Conservation (phyloP, 2,329 filamentous ascomycete genomes). For the Didymella segeticola region DNA sequence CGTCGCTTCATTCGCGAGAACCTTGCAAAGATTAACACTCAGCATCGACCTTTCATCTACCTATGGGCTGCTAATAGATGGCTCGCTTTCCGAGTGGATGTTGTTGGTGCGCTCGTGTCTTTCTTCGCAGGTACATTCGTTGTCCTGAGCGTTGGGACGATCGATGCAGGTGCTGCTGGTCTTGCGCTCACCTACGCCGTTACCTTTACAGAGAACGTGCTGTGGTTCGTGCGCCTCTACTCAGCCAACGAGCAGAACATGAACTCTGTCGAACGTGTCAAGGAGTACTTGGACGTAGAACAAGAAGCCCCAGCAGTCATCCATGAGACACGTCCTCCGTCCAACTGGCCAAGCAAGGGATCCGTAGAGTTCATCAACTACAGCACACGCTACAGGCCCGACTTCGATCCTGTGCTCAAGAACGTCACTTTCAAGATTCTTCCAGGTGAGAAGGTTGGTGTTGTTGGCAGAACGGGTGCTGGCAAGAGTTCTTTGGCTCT, state of each 20-base stretch:
- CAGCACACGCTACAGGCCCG: constrained; percentile 84
- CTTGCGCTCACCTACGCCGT: constrained; percentile 95
- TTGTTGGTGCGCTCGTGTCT: constrained; percentile 86
- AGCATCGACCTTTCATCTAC: constrained; percentile 93
- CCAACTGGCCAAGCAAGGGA: constrained; percentile 85
- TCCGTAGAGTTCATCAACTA: constrained; percentile 88
- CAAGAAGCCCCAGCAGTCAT: constrained; percentile 85
- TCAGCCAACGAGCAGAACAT: constrained; percentile 98
- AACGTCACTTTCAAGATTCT: constrained; percentile 85
- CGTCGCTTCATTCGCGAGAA: constrained; percentile 94
- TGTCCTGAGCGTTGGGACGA: constrained; percentile 78
- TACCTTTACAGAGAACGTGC: constrained; percentile 93
- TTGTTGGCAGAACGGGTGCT: constrained; percentile 93
- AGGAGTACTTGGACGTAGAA: constrained; percentile 95
- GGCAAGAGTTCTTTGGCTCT: constrained; percentile 95
- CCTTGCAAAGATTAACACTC: constrained; percentile 83
- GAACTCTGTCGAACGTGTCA: constrained; percentile 97
- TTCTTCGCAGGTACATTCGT: constrained; percentile 96
- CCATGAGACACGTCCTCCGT: constrained; percentile 76
- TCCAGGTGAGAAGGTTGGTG: constrained; percentile 89
- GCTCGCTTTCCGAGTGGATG: constrained; percentile 90
- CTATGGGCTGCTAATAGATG: constrained; percentile 97
- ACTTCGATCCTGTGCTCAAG: constrained; percentile 85
- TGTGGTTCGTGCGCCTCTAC: constrained; percentile 96
- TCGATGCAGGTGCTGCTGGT: constrained; percentile 91